Base-by-base conservation (phyloP, 139 green algal genomes). In the Closterium sp. region DNA sequence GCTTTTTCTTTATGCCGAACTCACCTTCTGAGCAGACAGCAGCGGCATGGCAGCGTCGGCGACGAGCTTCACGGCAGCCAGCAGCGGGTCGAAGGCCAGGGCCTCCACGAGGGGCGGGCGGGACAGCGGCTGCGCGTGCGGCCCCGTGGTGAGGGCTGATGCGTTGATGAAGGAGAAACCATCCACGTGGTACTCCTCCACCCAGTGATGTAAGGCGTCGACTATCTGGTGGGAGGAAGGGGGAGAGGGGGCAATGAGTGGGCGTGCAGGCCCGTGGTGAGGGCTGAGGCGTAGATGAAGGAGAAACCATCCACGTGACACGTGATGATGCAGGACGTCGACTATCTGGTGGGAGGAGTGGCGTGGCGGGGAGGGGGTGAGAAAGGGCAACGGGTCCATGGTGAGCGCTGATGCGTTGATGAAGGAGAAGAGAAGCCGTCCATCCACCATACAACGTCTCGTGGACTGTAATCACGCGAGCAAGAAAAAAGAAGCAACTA, bases 131-230 rank as follows among this genome's bases (percentile, higher is more conserved):
- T 91, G 89, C 19, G 89, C 91, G 88, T 91, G 42, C 2, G 86
- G 86, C 86, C 91, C 91, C 4, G 98, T 96, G 0, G 98, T 98
- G 70, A 99, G 93, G 92, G 99, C 99, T 89, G 96, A 97, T 0
- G 96, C 98, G 85, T 99, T 96, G 94, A 99, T 97, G 94, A 99
- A 99, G 17, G 88, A 91, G 91, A 96, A 96, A 27, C 95, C 95
- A 70, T 96, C 95, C 45, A 99, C 96, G 94, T 98, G 97, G 92
- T 97, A 97, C 94, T 98, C 97, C 32, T 87, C 29, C 42, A 94
- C 92, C 98, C 98, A 99, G 95, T 98, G 97, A 4, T 96, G 94
- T 70, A 99, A 95, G 96, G 97, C 98, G 96, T 99, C 97, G 30
- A 99, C 70, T 84, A 99, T 45, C 92, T 95, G 92, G 10, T 70